Evolutionary conservation across 495 filamentous ascomycete species (phyloP).

Genomic region (Friedmanniomyces simplex): DNA sequence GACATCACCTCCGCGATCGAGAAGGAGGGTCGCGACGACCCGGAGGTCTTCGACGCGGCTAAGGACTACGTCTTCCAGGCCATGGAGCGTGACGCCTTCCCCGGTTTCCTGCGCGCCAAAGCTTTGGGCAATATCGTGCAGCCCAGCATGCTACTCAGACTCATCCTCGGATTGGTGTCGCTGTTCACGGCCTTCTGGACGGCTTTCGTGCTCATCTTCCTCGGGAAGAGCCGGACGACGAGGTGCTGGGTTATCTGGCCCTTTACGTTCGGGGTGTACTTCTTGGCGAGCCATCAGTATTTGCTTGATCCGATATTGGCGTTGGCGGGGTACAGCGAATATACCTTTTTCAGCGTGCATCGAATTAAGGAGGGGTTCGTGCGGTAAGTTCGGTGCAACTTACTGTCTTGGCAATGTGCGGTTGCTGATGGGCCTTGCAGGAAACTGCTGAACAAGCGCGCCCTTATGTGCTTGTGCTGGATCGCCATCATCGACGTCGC

Average conservation of each 20-base stretch:
- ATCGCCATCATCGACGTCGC: constrained; percentile 65
- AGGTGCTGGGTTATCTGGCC: constrained; percentile 89
- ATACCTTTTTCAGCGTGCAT: constrained; percentile 83
- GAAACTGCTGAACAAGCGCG: constrained; percentile 68
- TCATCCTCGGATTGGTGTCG: constrained; percentile 74
- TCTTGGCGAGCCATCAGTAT: constrained; percentile 84
- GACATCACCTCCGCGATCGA: constrained; percentile 77
- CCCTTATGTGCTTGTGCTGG: constrained; percentile 61
- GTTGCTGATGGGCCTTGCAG: not conserved
- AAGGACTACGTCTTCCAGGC: constrained; percentile 99
- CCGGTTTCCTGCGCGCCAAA: constrained; percentile 88
- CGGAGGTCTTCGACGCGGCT: constrained; percentile 90
- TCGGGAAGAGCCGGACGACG: constrained; percentile 60
- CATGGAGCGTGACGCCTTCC: constrained; percentile 98
- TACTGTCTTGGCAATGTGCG: not conserved
- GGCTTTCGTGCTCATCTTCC: constrained; percentile 83
- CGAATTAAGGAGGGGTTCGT: constrained; percentile 83
- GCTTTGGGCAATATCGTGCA: constrained; percentile 91
- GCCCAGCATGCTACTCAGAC: constrained; percentile 66
- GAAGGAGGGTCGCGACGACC: constrained; percentile 81
- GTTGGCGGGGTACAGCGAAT: constrained; percentile 82
- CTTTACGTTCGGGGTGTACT: constrained; percentile 82
- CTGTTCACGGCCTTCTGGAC: constrained; percentile 93
- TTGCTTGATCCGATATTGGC: constrained; percentile 85
- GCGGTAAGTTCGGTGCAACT: constrained; percentile 29